phyloP scores from a whole-genome alignment of 495 filamentous ascomycete species.

The Aspergillus asperescens region DNA sequence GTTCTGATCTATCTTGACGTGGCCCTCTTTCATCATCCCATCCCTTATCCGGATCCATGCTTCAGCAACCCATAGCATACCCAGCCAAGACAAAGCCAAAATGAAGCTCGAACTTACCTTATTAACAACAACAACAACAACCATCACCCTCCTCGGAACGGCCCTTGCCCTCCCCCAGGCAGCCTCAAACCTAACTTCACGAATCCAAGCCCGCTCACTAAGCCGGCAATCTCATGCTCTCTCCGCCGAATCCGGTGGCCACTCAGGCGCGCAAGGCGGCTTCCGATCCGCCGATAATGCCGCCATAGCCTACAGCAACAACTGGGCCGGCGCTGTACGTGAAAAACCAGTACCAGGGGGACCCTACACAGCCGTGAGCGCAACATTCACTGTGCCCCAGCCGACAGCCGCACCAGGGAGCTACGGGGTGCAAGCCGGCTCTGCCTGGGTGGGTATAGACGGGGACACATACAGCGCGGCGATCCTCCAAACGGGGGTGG shows the following conservation, averaged over 20 bases:
- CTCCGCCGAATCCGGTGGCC: conserved; percentile 6
- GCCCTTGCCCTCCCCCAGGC: conserved; percentile 23
- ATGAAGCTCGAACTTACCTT: not conserved
- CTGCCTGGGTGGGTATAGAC: conserved; percentile 62
- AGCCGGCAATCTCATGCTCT: conserved; percentile 25
- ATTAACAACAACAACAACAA: conserved; percentile 23
- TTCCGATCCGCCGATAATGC: conserved; percentile 17
- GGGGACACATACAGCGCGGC: conserved; percentile 52
- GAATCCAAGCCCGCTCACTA: conserved; percentile 25
- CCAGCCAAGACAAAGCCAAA: not conserved
- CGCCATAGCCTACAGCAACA: conserved; percentile 48
- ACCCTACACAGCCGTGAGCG: conserved; percentile 49
- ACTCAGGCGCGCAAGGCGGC: conserved; percentile 17
- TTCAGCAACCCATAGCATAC: not conserved
- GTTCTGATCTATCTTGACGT: not conserved
- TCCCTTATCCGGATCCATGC: no score
- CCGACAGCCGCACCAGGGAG: conserved; percentile 37
- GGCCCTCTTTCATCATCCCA: not conserved
- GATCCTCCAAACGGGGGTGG: conserved; percentile 58
- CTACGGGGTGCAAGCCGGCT: conserved; percentile 39
- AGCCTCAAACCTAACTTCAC: not conserved
- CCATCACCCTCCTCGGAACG: conserved; percentile 20
- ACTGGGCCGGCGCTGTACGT: conserved; percentile 56
- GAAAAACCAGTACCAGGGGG: conserved; percentile 37
- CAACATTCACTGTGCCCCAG: conserved; percentile 50